Base-by-base conservation (phyloP, 208 protist genomes). In the Borovskyia barvae region DNA sequence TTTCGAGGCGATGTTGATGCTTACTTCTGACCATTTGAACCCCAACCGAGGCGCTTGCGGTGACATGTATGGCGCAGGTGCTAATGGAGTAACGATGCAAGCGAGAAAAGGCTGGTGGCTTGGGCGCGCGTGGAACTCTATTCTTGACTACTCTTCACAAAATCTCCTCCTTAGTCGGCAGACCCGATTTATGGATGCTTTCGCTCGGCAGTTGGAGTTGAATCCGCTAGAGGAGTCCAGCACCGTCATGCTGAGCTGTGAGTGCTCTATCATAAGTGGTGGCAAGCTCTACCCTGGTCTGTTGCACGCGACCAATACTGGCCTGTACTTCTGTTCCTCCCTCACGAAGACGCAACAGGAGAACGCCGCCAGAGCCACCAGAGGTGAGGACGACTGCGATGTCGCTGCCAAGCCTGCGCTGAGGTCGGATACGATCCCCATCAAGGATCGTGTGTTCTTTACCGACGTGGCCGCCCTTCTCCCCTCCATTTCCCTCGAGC, bases 181-280 rank as follows among this genome's bases (percentile, higher is more conserved):
- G 50, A 30, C 32, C 8, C 57, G 50, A 67, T 89, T 89, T 48
- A 9, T 69, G 11, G 25, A 61, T 1, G 64, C 58, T 46, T 85
- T 88, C 37, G 37, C 77, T n/a, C 73, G 74, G 8, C 82, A 88
- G 55, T 59, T 85, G 28, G 75, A 89, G 51, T 52, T 62, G 17
- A 66, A 75, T 26, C 55, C 69, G 5, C 32, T 40, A 11, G 58
- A 72, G 41, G 70, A 67, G 33, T 58, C 53, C 32, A 75, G 49
- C 47, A 47, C 42, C 5, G 77, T 85, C 19, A 58, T 85, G 39
- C 19, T 73, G 37, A 85, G 82, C 60, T 75, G 59, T 8, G 61
- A 64, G 8, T 83, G 82, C 60, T 72, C 62, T 3, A 54, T 89
- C 15, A 39, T 89, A 22, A 83, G 75, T 28, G 22, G 69, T 51